Conservation (phyloP, 306 rosid species). For the Ormosia emarginata region DNA sequence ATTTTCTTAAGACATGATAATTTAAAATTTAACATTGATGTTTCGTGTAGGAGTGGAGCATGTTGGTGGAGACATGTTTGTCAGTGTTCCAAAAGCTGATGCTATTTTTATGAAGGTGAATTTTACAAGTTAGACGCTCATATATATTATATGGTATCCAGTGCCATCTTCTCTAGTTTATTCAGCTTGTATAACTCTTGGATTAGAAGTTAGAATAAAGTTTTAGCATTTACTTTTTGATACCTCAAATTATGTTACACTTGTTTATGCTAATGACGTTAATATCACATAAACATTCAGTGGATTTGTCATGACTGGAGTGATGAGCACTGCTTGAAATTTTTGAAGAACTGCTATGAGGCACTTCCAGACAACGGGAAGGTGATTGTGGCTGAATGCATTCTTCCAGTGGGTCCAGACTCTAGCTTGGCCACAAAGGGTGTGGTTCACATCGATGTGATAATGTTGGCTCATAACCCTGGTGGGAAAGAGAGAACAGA, state of each 20-base stretch:
- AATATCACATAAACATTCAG: slow-evolving; percentile 20
- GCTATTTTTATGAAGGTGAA: slow-evolving; percentile 90
- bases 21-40: neutral
- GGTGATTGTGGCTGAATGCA: slow-evolving; percentile 91
- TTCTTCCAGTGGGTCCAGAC: slow-evolving; percentile 84
- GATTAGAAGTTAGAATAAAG: neutral
- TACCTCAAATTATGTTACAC: neutral
- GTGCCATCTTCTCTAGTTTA: neutral
- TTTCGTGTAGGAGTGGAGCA: slow-evolving; percentile 76
- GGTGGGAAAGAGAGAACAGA: slow-evolving; percentile 97
- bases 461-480: slow-evolving; percentile 86
- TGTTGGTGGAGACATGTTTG: slow-evolving; percentile 96
- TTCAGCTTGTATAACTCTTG: neutral
- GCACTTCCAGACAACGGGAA: slow-evolving; percentile 75
- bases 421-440: slow-evolving; percentile 77
- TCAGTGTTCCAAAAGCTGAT: slow-evolving; percentile 76
- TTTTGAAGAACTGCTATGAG: slow-evolving; percentile 75
- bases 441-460: slow-evolving; percentile 65
- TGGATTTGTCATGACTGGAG: slow-evolving; percentile 98
- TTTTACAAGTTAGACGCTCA: neutral
- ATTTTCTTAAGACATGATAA: neutral
- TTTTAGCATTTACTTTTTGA: neutral
- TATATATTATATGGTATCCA: neutral
- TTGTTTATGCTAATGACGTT: slow-evolving; percentile 6
- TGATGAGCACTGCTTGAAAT: slow-evolving; percentile 78